Base-by-base conservation (phyloP, 768 basidiomycete genomes). In the Phlebiopsis flavidoalba region DNA sequence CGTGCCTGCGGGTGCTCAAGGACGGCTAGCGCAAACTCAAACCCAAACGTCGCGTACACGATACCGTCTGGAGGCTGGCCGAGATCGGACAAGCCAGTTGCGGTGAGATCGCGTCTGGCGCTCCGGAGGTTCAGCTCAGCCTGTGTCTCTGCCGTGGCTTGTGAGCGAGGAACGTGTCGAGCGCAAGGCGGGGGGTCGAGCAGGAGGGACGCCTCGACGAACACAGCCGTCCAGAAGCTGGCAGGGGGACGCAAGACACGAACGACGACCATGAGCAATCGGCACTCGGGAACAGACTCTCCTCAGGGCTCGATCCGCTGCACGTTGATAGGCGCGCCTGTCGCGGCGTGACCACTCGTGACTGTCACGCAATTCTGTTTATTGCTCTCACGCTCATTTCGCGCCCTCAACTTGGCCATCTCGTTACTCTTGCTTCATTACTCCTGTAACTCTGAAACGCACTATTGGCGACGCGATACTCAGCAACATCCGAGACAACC, bases 341-440 rank as follows among this genome's bases (percentile, higher is more conserved):
- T 36, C 58, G 58, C 58, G 58, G 33, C 36, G 50, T 53, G 35
- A 35, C n/a, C 6, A 26, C 3, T 17, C 8, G 57, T 59, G 57
- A 58, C 57, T 15, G n/a, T 19, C 26, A 26, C 49, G 53, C 24
- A 21, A 49, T 10, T 49, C 24, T 43, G 40, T 43, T 43, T 43
- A 43, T 43, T 17, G 17, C 40, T 17, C 40, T 43, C 53, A 21
- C 53, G 36, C 31, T 54, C 33, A 40, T 54, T 54, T 40, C 53
- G 33, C 31, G 22, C 19, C 10, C 21, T 10, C 26, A 14, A 31
- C 5, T 21, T 21, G 19, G 15, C 8, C n/a, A 1, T 31, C 53
- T 33, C 40, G 26, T 31, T 31, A 6, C 26, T 31, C 26, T 31
- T 31, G 26, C 26, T 31, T 31, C 26, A 31, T 31, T 31, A 2